phyloP scores from a whole-genome alignment of 176 grass and related monocot genomes.

The Bolboschoenus planiculmis region DNA sequence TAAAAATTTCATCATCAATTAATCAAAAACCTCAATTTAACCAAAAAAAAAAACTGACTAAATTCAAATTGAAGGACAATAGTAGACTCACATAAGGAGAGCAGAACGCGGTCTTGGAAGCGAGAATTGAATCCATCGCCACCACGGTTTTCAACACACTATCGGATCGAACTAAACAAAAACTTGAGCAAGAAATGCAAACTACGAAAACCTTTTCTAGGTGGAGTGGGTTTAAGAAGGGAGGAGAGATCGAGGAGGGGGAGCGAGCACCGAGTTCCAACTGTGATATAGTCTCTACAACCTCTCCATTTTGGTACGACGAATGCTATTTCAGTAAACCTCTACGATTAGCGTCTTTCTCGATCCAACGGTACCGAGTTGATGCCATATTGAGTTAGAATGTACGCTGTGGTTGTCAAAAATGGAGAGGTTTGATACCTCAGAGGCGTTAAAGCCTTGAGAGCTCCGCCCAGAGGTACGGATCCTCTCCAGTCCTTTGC shows the following conservation, averaged over 20 bases:
- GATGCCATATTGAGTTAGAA: not conserved
- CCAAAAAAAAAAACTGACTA: too few relatives aligned
- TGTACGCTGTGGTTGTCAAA: not conserved
- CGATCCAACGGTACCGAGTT: not conserved
- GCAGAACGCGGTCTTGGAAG: slow-evolving; percentile 21
- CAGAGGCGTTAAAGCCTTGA: not conserved
- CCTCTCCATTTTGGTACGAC: not conserved
- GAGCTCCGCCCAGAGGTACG: not conserved
- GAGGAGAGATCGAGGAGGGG: slow-evolving; percentile 9
- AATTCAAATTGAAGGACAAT: not conserved
- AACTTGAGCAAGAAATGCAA: not conserved
- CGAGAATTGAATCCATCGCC: slow-evolving; percentile 31
- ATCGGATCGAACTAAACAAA: not conserved
- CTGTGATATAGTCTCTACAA: slow-evolving; percentile 3
- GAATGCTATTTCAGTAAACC: not conserved
- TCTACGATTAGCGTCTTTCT: not conserved
- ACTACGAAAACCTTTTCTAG: not conserved
- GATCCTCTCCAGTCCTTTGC: not conserved
- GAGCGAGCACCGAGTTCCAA: not conserved
- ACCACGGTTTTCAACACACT: slow-evolving; percentile 2
- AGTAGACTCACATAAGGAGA: slow-evolving; percentile 4
- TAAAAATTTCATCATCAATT: not conserved
- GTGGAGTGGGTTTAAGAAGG: not conserved
- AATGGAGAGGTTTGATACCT: not conserved
- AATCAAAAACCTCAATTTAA: not conserved